Conservation (phyloP, 2,329 filamentous ascomycete species). For the Pseudopithomyces chartarum region DNA sequence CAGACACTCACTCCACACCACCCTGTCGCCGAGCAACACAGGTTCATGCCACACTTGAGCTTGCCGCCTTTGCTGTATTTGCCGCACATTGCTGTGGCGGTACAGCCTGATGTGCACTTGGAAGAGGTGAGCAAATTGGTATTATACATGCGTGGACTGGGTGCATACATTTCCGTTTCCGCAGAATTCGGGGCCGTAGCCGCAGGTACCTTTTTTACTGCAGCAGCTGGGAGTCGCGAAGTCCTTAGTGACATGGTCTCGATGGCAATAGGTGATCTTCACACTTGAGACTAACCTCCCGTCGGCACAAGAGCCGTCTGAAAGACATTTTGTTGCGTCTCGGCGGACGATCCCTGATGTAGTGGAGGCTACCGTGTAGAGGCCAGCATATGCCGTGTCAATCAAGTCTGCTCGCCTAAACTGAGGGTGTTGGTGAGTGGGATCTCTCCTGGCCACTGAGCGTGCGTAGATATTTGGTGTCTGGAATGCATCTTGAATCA, state of each 20-base stretch:
- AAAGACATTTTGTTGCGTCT: neutral
- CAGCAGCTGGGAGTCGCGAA: neutral
- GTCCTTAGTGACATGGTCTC: too few species aligned
- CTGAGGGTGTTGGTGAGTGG: too few species aligned
- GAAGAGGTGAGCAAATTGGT: too few species aligned
- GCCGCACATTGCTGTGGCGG: conserved; percentile 44
- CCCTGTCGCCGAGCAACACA: conserved; percentile 23
- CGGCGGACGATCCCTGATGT: conserved; percentile 1
- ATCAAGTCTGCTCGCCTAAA: too few species aligned
- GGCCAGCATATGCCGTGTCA: too few species aligned
- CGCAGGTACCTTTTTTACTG: neutral
- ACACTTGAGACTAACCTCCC: too few species aligned
- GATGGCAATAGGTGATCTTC: too few species aligned
- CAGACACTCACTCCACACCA: conserved; percentile 16
- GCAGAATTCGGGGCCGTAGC: neutral
- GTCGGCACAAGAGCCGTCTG: conserved; percentile 1
- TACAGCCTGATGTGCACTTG: conserved; percentile 30
- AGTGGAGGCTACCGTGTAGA: too few species aligned
- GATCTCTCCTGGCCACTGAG: too few species aligned
- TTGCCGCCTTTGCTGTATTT: conserved; percentile 20
- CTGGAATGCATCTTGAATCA: too few species aligned
- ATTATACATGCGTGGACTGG: too few species aligned
- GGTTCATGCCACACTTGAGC: conserved; percentile 13
- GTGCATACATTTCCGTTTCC: neutral
- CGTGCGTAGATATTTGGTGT: too few species aligned